Conservation (phyloP, 1,284 basidiomycete species). For the Pyrrhoderma noxium region DNA sequence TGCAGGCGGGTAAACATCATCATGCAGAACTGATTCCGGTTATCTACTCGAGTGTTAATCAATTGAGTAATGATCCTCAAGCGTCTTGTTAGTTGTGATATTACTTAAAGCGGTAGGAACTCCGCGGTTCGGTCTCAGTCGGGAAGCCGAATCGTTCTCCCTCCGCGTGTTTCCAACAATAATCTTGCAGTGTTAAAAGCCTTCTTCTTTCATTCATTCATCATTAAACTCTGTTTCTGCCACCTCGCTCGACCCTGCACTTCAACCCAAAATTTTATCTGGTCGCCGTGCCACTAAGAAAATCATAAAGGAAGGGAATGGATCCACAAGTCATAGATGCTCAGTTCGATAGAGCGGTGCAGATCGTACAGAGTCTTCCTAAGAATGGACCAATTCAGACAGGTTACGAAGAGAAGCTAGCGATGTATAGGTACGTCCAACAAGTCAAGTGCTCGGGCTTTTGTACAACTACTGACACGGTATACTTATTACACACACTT, state of each 20-base stretch:
- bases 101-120: background rate
- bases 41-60: too few relatives aligned
- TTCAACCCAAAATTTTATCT: background rate
- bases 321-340: slow-evolving; percentile 56
- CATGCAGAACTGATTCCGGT: too few relatives aligned
- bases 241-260: background rate
- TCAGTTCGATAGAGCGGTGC: slow-evolving; percentile 90
- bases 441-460: slow-evolving; percentile 10
- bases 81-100: too few relatives aligned
- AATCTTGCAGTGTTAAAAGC: too few relatives aligned
- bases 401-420: slow-evolving; percentile 92
- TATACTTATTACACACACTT: background rate
- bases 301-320: slow-evolving; percentile 31
- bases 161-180: too few relatives aligned
- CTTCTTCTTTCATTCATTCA: background rate
- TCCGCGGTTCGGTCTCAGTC: background rate
- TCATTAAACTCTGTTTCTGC: background rate
- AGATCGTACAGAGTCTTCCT: slow-evolving; percentile 87
- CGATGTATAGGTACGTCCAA: slow-evolving; percentile 77
- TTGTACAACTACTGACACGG: slow-evolving; percentile 1
- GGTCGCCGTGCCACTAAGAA: background rate
- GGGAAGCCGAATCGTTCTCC: background rate
- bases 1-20: too few relatives aligned
- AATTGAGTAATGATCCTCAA: too few relatives aligned
- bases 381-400: slow-evolving; percentile 96